Base-by-base conservation (phyloP, 768 basidiomycete genomes). In the Mycena haematopus region DNA sequence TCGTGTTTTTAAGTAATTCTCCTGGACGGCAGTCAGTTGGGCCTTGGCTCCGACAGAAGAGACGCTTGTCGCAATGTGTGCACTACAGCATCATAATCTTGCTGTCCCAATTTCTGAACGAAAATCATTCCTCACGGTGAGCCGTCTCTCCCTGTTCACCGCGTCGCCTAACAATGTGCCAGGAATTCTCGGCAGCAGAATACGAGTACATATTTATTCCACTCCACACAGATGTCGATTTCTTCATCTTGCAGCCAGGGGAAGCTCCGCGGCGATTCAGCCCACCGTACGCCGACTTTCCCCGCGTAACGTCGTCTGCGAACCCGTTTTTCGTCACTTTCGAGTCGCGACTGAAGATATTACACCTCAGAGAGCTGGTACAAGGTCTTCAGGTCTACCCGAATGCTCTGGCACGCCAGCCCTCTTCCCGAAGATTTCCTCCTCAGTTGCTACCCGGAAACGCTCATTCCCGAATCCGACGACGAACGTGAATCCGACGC, bases 141-240 rank as follows among this genome's bases (percentile, higher is more conserved):
- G 45, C 15, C 21, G 14, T 47, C n/a, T 15, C 9, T 19, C 3
- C 38, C 6, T 29, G 2, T 46, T 46, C 8, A 19, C 29, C n/a
- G 11, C 31, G 29, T 15, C 31, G 29, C 24, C 38, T 47, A 6
- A 56, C n/a, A n/a, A 22, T 31, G 13, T n/a, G 4, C 1, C 21
- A 56, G 55, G 55, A 56, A 24, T 46, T 56, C 15, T 35, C 55
- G n/a, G 55, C 55, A 2, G 8, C n/a, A 22, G 31, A 46, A 36
- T 46, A 46, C 31, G 55, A 56, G 22, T 56, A 56, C 55, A 56
- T 56, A 21, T 46, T 56, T 15, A n/a, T 56, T 25, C 55, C 55
- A 4, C 40, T 55, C 21, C 21, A 13, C 55, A 56, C 55, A 14
- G 44, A 56, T 1, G 29, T 46, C 21, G 55, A 56, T 27, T 56